Percentiles rank a stretch among this genome's conserved stretches.
Conservation (phyloP, 352 stramenopile species). For the Phytophthora vignae region DNA sequence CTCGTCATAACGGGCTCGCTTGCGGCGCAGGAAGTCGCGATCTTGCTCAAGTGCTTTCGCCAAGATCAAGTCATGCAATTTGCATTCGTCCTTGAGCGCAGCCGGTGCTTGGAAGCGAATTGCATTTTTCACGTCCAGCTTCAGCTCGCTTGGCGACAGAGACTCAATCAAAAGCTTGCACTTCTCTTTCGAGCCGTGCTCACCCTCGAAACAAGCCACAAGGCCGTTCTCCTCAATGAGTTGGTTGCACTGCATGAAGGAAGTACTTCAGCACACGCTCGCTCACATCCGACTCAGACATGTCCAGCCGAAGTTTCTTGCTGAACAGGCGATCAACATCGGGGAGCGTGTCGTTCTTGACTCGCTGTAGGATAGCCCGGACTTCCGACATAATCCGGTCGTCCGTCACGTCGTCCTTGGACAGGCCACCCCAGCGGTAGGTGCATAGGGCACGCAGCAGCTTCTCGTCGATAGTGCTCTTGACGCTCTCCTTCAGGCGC, state of each 20-base stretch:
- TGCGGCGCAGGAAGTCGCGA: conserved; percentile 8
- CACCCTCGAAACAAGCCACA: conserved; percentile 1
- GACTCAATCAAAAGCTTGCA: conserved; percentile 19
- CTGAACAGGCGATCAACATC: not conserved
- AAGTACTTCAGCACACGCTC: not conserved
- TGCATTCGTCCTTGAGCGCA: conserved; percentile 7
- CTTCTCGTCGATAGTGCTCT: not conserved
- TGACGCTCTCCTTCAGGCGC: not conserved
- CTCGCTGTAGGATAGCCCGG: not conserved
- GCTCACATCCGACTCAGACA: not conserved
- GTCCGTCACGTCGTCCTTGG: not conserved
- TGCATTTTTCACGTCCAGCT: conserved; percentile 12
- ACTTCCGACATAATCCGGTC: not conserved
- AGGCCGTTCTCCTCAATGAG: not conserved
- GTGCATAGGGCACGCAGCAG: not conserved
- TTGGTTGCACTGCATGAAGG: conserved; percentile 1
- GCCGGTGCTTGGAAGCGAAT: conserved; percentile 14
- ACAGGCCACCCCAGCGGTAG: not conserved
- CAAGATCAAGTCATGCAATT: conserved; percentile 16
- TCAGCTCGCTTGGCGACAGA: conserved; percentile 8
- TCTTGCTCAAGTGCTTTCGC: conserved; percentile 20
- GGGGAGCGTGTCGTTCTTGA: not conserved
- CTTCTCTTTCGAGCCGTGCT: conserved; percentile 5
- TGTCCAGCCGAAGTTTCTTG: not conserved
- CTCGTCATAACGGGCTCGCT: conserved; percentile 15